Percentiles rank a stretch among this genome's conserved stretches.
These are phyloP conservation scores for Rhodotorula sphaerocarpa DNA, from an alignment of 768 basidiomycete genomes.

Conservation along the genomic window DNA sequence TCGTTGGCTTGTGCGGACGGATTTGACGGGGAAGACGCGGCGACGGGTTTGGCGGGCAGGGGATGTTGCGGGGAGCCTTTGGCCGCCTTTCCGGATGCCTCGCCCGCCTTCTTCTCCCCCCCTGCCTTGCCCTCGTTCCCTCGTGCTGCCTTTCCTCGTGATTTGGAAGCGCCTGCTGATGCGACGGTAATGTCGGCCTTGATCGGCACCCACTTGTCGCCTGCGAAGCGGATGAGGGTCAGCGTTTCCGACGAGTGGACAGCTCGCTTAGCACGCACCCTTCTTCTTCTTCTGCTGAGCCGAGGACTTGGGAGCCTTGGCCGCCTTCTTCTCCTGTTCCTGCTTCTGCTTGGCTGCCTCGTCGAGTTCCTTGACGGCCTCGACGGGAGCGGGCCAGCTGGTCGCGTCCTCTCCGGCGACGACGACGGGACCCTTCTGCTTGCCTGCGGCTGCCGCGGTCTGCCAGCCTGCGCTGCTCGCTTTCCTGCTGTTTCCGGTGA, in stretches of 20 bases:
- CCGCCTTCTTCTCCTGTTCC: constrained; percentile 5
- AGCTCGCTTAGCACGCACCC: constrained; percentile 6
- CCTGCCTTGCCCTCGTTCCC: not conserved
- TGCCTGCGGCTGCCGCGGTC: not conserved
- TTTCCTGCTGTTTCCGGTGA: not conserved
- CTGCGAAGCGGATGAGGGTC: not conserved
- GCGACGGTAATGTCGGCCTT: constrained; percentile 33
- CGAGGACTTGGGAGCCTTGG: not conserved
- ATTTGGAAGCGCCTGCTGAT: not conserved
- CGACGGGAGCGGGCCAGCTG: constrained; percentile 24
- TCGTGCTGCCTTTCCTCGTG: too few species aligned
- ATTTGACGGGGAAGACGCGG: constrained; percentile 1
- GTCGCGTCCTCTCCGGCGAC: constrained; percentile 25
- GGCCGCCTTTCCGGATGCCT: not conserved
- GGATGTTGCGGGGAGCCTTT: not conserved
- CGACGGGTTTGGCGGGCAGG: not conserved
- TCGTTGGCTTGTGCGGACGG: not conserved
- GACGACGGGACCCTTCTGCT: constrained; percentile 7
- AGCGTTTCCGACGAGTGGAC: not conserved
- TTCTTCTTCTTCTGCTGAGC: constrained; percentile 28
- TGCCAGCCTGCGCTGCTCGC: constrained; percentile 1
- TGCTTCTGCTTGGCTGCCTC: constrained; percentile 9
- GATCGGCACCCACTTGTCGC: constrained; percentile 31
- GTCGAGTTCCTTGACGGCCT: constrained; percentile 2
- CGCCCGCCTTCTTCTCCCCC: constrained; percentile 3